Evolutionary conservation across 2,329 filamentous ascomycete species (phyloP).

Genomic region (Onygenales sp.): DNA sequence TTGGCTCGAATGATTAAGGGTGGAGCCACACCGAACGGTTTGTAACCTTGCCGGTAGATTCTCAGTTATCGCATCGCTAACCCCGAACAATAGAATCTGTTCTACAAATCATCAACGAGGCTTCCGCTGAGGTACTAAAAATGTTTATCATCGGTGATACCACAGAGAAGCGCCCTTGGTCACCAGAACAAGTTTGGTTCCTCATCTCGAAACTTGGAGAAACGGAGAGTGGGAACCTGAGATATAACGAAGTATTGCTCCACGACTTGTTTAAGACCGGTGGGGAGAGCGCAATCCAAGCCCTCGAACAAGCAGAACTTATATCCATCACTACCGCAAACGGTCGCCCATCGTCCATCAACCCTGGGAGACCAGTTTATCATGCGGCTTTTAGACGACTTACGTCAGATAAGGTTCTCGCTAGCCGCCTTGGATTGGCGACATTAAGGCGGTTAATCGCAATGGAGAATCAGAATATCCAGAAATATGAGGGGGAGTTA

Average conservation of each 20-base stretch:
- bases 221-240: conserved; percentile 47
- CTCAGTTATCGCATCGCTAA: conserved; percentile 13
- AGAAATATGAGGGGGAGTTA: conserved; percentile 72
- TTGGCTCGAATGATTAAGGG: conserved; percentile 81
- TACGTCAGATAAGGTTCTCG: conserved; percentile 61
- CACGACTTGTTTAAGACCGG: conserved; percentile 63
- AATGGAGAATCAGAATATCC: conserved; percentile 63
- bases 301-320: conserved; percentile 75
- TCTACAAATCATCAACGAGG: conserved; percentile 78
- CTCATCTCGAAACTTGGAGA: conserved; percentile 69
- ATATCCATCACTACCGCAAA: conserved; percentile 64
- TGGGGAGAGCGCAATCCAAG: conserved; percentile 67
- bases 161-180: conserved; percentile 55
- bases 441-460: conserved; percentile 60
- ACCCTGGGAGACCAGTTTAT: conserved; percentile 77
- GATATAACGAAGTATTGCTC: conserved; percentile 79
- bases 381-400: conserved; percentile 70
- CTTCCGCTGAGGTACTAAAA: conserved; percentile 81
- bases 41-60: conserved; percentile 5
- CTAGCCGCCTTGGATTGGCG: conserved; percentile 62
- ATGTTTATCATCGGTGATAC: conserved; percentile 67
- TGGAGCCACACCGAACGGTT: conserved; percentile 65
- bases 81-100: conserved; percentile 51
- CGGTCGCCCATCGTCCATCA: conserved; percentile 69
- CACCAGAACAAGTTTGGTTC: conserved; percentile 79